These are phyloP conservation scores for Dipsacomyces acuminosporus DNA, from an alignment of 371 early-diverging fungal genomes.

Conservation along the genomic window DNA sequence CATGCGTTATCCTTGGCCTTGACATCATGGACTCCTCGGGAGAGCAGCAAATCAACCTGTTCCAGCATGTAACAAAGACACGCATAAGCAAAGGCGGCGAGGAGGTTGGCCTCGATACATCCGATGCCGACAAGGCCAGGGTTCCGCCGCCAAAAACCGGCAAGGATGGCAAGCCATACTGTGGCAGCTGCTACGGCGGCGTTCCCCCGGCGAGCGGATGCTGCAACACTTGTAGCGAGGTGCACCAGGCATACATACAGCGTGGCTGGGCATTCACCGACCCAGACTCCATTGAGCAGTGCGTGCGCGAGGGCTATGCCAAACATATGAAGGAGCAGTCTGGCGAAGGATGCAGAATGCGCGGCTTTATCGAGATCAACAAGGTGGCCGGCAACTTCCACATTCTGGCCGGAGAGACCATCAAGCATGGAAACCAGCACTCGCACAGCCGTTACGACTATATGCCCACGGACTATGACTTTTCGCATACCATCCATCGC, in stretches of 20 bases:
- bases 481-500: slow-evolving; percentile 78
- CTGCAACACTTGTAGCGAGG: slow-evolving; percentile 93
- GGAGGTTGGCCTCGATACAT: slow-evolving; percentile 48
- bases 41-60: slow-evolving; percentile 78
- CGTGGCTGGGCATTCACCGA: slow-evolving; percentile 76
- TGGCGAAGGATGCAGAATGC: slow-evolving; percentile 86
- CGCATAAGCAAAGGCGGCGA: slow-evolving; percentile 67
- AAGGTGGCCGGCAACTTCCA: slow-evolving; percentile 92
- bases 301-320: slow-evolving; percentile 79
- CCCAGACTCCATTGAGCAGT: slow-evolving; percentile 82
- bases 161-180: slow-evolving; percentile 56
- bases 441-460: slow-evolving; percentile 74
- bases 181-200: slow-evolving; percentile 91
- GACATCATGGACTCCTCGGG: slow-evolving; percentile 95
- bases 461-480: slow-evolving; percentile 53
- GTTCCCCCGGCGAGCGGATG: slow-evolving; percentile 66
- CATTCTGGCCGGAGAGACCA: slow-evolving; percentile 87
- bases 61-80: slow-evolving; percentile 75
- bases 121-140: neutral
- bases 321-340: slow-evolving; percentile 70
- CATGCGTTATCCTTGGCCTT: slow-evolving; percentile 81
- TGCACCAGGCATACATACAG: slow-evolving; percentile 76
- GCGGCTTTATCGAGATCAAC: slow-evolving; percentile 78
- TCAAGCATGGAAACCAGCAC: slow-evolving; percentile 73
- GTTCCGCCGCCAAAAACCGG: slow-evolving; percentile 6